Evolutionary conservation across 257 asterid genomes (phyloP), one percentile per base, ranked within the genome.

Genomic region (Paulownia fortunei): DNA sequence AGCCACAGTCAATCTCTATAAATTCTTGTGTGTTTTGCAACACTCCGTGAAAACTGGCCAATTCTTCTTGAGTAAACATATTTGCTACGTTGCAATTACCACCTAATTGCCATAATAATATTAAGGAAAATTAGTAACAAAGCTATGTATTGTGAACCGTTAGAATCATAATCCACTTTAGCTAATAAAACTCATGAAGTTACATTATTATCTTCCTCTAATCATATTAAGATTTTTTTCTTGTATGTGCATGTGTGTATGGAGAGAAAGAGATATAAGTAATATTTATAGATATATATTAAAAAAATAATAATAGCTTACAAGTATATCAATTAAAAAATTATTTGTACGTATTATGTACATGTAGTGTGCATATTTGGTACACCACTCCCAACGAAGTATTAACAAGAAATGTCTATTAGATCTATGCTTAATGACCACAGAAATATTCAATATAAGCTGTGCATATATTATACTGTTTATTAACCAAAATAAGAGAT

Each of bases 1-100:
- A 76, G 5, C 84, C 84, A 76, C 89, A 88, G 11, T 82, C 73
- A 9, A 87, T 80, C 66, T 87, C 87, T 52, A 58, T 23, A 1
- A 23, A 69, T 15, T 75, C 78, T 3, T 39, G 2, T 0, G 76
- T 71, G 13, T 55, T 75, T 10, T 68, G 75, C 23, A 54, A 8
- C 1, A 88, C 74, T 32, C 80, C 74, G 13, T 52, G 12, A 44
- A 69, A 82, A 12, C 5, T 32, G 1, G 15, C 19, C 63, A 82
- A 15, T 56, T 83, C 81, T 24, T 79, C 76, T 55, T 75, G 12
- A 37, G 37, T 83, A 27, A 83, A 79, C 81, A 79, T 82, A 13
- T 16, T 73, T 66, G 26, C 8, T 41, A 41, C 23, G 18, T 21
- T 63, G 34, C 23, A 2, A 0, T 27, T 9, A 32, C 4, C 2